Base-by-base conservation (phyloP, 2,329 filamentous ascomycete species). In the Leptographium flavum region DNA sequence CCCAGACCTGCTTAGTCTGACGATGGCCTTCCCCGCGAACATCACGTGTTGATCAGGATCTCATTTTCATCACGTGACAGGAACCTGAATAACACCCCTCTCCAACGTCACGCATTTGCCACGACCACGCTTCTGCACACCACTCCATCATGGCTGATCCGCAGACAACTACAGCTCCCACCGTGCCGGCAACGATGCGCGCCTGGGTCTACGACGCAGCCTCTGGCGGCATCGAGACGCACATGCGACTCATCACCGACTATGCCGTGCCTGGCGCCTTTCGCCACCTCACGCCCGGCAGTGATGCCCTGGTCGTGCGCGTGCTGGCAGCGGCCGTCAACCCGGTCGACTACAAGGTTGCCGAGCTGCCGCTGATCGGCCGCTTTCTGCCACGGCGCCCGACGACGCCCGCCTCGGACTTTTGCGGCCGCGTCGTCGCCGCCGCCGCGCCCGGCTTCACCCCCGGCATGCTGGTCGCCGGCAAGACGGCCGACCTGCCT, bases 261-360 rank as follows among this genome's bases (percentile, higher is more conserved):
- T 47, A 47, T 17, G 53, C 57, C 7, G 30, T 50, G 13, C 50
- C 50, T 0, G 43, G n/a, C 13, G 8, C 40, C 6, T 50, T 50
- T 31, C 36, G 30, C 3, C 14, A 37, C 2, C 50, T 60, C 6
- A 53, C 52, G 5, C 38, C 47, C 27, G 28, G 25, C 40, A 45
- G 38, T 19, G 57, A 59, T 40, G 52, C 65, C 35, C 56, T 69
- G 42, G 60, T 71, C 37, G 57, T 74, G 42, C 56, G 61, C 43
- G 66, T 74, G 45, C 54, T 60, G 45, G 60, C 63, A 50, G 60
- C 64, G 1, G 57, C 61, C 5, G 55, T 70, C 30, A 73, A 74
- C 53, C 70, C 69, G 0, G 63, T 65, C 46, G 70, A 74, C 56
- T 65, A 66, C 63, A 73, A 73, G 49, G 39, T 70, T 5, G 53